Evolutionary conservation across 805 yeast species (phyloP).

Genomic region (Ogataea ramenticola): DNA sequence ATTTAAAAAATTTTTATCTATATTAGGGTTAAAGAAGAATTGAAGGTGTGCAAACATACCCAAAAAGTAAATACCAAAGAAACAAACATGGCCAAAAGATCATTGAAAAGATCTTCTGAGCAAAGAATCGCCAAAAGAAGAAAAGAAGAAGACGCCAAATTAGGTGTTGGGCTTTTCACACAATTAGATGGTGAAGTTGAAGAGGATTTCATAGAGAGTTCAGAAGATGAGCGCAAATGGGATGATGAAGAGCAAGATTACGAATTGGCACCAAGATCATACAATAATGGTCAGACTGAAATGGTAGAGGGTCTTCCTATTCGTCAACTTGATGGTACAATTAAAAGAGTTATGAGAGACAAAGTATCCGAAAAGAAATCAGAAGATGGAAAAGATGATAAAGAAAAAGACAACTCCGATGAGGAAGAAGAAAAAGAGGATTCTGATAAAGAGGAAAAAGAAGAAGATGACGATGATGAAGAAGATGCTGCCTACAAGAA

Average conservation of each 20-base stretch:
- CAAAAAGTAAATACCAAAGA: too few species aligned
- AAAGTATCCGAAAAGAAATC: conserved; percentile 3
- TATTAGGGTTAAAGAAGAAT: too few species aligned
- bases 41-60: too few species aligned
- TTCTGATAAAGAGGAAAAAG: conserved; percentile 7
- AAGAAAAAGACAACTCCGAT: conserved; percentile 4
- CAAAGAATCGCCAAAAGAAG: conserved; percentile 26
- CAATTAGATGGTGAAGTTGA: conserved; percentile 9
- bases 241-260: conserved; percentile 77
- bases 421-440: conserved; percentile 10
- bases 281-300: conserved; percentile 35
- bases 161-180: conserved; percentile 30
- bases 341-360: conserved; percentile 56
- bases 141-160: conserved; percentile 35
- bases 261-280: conserved; percentile 62
- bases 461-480: conserved; percentile 16
- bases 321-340: conserved; percentile 59
- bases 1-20: too few species aligned
- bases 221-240: conserved; percentile 33
- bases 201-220: conserved; percentile 9
- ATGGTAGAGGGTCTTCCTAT: conserved; percentile 73
- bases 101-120: conserved; percentile 6
- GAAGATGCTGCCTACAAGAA: conserved; percentile 35
- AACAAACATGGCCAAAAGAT: conserved; percentile 16
- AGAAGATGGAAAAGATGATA: conserved; percentile 1